Conservation (phyloP, 164 flowering plant genomes). For the Chimonanthus praecox region DNA sequence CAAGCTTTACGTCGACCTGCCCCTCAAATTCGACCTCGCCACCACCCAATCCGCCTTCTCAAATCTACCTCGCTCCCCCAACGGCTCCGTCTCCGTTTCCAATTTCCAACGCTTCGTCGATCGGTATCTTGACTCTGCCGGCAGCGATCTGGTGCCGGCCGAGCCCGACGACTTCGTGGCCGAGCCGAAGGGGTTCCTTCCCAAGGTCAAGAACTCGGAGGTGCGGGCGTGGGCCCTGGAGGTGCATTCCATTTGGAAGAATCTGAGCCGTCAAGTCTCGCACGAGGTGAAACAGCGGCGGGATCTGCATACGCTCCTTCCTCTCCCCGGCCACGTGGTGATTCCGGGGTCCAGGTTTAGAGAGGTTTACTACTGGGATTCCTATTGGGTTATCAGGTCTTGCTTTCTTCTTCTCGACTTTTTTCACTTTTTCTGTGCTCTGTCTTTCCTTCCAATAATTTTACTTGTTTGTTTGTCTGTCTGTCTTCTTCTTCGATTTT, state of each 20-base stretch:
- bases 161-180: slow-evolving; percentile 55
- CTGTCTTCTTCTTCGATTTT: too few relatives aligned
- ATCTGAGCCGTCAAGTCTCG: slow-evolving; percentile 64
- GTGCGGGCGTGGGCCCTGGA: slow-evolving; percentile 78
- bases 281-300: slow-evolving; percentile 33
- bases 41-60: slow-evolving; percentile 38
- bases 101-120: slow-evolving; percentile 38
- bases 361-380: slow-evolving; percentile 96
- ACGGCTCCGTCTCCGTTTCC: slow-evolving; percentile 35
- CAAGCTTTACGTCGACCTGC: slow-evolving; percentile 62
- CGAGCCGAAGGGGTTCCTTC: slow-evolving; percentile 62
- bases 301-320: slow-evolving; percentile 66
- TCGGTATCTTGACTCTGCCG: slow-evolving; percentile 45
- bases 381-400: slow-evolving; percentile 82
- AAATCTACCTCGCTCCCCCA: slow-evolving; percentile 22
- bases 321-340: slow-evolving; percentile 45
- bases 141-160: slow-evolving; percentile 52
- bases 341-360: slow-evolving; percentile 83
- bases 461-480: not conserved
- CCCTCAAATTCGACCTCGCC: slow-evolving; percentile 43
- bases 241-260: slow-evolving; percentile 80
- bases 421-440: not conserved
- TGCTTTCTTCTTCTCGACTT: not conserved
- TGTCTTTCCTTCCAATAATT: not conserved
- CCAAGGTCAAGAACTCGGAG: slow-evolving; percentile 40